Percentiles rank a stretch among this genome's conserved stretches.
phyloP scores from a whole-genome alignment of 441 rosid genomes.

The Pelargonium hybrid region DNA sequence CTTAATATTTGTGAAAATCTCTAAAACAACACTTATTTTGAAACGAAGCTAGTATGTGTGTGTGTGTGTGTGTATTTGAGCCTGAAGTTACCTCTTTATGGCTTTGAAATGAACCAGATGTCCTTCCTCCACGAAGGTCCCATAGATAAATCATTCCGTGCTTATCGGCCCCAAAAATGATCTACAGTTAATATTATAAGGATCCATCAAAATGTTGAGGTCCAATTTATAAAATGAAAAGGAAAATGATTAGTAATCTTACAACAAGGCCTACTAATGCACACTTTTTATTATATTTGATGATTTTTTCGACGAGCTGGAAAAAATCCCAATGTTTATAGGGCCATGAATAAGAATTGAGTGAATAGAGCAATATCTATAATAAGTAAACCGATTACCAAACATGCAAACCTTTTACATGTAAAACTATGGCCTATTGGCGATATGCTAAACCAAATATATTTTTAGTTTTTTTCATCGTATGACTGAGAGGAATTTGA shows the following conservation, averaged over 20 bases:
- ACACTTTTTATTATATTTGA: background rate
- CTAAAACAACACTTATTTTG: too few species aligned
- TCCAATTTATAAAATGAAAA: background rate
- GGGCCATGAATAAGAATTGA: background rate
- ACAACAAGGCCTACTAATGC: background rate
- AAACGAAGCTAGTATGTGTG: too few species aligned
- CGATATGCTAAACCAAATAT: background rate
- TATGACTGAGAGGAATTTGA: background rate
- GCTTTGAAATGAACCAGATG: slow-evolving; percentile 52
- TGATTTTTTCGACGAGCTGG: background rate
- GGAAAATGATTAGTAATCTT: background rate
- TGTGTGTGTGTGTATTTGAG: background rate
- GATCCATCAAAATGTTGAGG: slow-evolving; percentile 2
- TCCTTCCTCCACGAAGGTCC: slow-evolving; percentile 91
- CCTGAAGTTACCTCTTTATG: slow-evolving; percentile 43
- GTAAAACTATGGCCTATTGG: background rate
- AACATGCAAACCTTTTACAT: background rate
- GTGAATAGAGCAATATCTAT: background rate
- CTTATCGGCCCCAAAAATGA: slow-evolving; percentile 69
- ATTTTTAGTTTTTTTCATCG: background rate
- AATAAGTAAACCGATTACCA: background rate
- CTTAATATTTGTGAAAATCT: too few species aligned
- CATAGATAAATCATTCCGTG: slow-evolving; percentile 60
- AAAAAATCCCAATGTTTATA: background rate
- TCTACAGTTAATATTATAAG: slow-evolving; percentile 26